Evolutionary conservation across 306 rosid species (phyloP).

Genomic region (Mucuna pruriens): DNA sequence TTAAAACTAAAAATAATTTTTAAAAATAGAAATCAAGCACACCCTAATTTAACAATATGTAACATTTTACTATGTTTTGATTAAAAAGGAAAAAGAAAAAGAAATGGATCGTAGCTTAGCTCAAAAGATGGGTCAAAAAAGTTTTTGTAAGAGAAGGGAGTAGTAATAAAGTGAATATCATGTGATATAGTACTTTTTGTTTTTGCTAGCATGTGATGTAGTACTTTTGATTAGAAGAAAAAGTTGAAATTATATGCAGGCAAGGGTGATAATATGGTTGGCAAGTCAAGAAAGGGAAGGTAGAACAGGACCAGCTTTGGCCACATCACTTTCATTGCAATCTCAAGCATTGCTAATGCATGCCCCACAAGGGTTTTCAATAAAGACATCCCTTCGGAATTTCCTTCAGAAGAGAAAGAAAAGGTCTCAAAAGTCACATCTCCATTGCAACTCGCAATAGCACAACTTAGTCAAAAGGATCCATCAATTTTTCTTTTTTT

Average conservation of each 20-base stretch:
- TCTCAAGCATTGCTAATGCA: conserved; percentile 32
- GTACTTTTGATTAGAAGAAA: not conserved
- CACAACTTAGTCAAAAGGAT: not conserved
- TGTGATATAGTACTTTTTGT: not conserved
- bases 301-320: not conserved
- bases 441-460: not conserved
- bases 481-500: too few relatives aligned
- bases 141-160: too few relatives aligned
- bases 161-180: not conserved
- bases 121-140: too few relatives aligned
- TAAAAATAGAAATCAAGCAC: too few relatives aligned
- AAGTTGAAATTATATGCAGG: conserved; percentile 31
- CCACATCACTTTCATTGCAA: conserved; percentile 31
- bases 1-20: too few relatives aligned
- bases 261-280: conserved; percentile 46
- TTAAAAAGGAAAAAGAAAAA: not conserved
- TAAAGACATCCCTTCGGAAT: conserved; percentile 43
- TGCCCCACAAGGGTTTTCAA: conserved; percentile 28
- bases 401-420: conserved; percentile 47
- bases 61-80: too few relatives aligned
- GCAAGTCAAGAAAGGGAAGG: conserved; percentile 38
- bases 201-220: too few relatives aligned
- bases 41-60: too few relatives aligned
- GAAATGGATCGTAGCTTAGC: not conserved
- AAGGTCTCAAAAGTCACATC: conserved; percentile 34